These are phyloP conservation scores for Chaetomiaceae sp. DNA, from an alignment of 2,329 filamentous ascomycete species.

Conservation along the genomic window DNA sequence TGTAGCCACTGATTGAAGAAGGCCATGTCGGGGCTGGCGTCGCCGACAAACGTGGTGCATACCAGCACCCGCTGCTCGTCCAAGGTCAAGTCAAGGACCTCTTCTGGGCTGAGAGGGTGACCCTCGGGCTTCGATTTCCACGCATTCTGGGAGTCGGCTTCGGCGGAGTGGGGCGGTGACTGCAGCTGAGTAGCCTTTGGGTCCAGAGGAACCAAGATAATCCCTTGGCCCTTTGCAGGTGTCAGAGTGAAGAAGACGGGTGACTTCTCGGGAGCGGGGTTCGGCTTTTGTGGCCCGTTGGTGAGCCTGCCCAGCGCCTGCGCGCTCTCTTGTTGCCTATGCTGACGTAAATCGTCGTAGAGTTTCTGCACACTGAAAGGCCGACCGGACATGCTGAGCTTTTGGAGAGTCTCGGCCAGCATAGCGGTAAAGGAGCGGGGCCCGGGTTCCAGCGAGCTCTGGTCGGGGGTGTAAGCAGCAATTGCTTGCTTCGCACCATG, in stretches of 20 bases:
- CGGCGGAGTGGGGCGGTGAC: slow-evolving; percentile 29
- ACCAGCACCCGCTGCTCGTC: slow-evolving; percentile 61
- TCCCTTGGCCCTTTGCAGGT: slow-evolving; percentile 47
- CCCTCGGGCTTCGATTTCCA: slow-evolving; percentile 23
- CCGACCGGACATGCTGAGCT: slow-evolving; percentile 45
- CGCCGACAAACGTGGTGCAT: slow-evolving; percentile 63
- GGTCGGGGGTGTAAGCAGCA: slow-evolving; percentile 55
- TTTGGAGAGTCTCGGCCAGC: slow-evolving; percentile 51
- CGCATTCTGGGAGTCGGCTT: slow-evolving; percentile 27
- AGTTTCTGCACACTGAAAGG: slow-evolving; percentile 54
- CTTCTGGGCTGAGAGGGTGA: slow-evolving; percentile 30
- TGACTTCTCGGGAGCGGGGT: slow-evolving; percentile 33
- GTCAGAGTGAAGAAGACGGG: slow-evolving; percentile 55
- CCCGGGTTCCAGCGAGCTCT: slow-evolving; percentile 40
- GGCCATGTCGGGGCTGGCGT: slow-evolving; percentile 61
- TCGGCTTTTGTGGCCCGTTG: slow-evolving; percentile 42
- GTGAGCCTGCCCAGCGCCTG: slow-evolving; percentile 38
- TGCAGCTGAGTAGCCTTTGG: slow-evolving; percentile 31
- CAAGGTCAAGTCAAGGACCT: slow-evolving; percentile 53
- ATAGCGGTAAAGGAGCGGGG: slow-evolving; percentile 56
- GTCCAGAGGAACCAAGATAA: slow-evolving; percentile 49
- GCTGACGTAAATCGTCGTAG: slow-evolving; percentile 50
- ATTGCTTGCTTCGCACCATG: slow-evolving; percentile 60
- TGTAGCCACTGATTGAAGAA: slow-evolving; percentile 65
- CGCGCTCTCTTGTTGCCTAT: slow-evolving; percentile 42